Conservation (phyloP, 805 yeast genomes). For the Saccharomyces kudriavzevii region DNA sequence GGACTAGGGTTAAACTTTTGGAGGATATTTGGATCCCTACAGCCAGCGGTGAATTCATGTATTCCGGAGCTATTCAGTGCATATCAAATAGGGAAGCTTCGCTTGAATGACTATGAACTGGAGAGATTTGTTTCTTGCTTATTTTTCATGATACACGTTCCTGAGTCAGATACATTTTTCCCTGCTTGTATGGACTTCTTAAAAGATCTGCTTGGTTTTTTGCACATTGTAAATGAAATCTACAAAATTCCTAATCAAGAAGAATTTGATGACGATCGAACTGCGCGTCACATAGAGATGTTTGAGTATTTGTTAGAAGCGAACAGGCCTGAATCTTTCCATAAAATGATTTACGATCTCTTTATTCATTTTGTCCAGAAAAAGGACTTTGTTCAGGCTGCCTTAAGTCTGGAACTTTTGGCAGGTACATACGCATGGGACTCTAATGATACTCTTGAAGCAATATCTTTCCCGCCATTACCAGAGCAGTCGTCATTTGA, state of each 20-base stretch:
- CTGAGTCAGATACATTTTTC: slow-evolving; percentile 58
- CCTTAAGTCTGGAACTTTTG: slow-evolving; percentile 65
- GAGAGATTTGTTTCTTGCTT: slow-evolving; percentile 15
- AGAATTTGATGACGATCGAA: slow-evolving; percentile 81
- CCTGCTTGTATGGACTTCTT: slow-evolving; percentile 42
- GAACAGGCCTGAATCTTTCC: slow-evolving; percentile 69
- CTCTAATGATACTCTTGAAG: slow-evolving; percentile 45
- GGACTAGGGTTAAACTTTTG: slow-evolving; percentile 37
- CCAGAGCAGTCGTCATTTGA: slow-evolving; percentile 78
- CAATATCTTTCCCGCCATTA: slow-evolving; percentile 56
- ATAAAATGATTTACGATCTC: slow-evolving; percentile 69
- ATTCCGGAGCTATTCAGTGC: slow-evolving; percentile 24
- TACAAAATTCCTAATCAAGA: slow-evolving; percentile 69
- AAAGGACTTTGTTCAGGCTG: slow-evolving; percentile 71
- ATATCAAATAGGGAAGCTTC: slow-evolving; percentile 19
- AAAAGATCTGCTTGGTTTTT: slow-evolving; percentile 49
- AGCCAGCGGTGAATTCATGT: slow-evolving; percentile 12
- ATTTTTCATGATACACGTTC: slow-evolving; percentile 14
- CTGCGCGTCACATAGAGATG: slow-evolving; percentile 68
- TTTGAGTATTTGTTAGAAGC: slow-evolving; percentile 71
- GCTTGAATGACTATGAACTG: slow-evolving; percentile 19
- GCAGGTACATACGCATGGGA: slow-evolving; percentile 75
- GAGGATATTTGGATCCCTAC: slow-evolving; percentile 12
- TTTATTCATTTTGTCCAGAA: slow-evolving; percentile 54
- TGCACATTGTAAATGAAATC: slow-evolving; percentile 57